These are phyloP conservation scores for Candida succiphila DNA, from an alignment of 805 yeast species.

Conservation along the genomic window DNA sequence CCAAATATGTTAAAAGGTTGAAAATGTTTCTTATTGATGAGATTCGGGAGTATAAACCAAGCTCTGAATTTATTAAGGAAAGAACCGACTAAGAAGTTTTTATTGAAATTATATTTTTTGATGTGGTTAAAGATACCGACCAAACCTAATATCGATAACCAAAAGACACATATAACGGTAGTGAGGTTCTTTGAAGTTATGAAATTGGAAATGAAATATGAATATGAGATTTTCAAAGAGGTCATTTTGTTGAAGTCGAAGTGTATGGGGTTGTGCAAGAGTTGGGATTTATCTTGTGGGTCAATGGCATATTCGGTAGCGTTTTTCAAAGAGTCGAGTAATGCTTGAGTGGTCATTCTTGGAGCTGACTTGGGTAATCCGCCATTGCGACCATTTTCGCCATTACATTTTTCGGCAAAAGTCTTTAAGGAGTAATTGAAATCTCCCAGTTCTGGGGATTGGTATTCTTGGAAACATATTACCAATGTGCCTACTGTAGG, in stretches of 20 bases:
- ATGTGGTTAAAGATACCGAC: slow-evolving; percentile 10
- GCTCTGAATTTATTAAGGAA: slow-evolving; percentile 9
- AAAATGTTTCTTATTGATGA: slow-evolving; percentile 10
- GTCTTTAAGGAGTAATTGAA: slow-evolving; percentile 1
- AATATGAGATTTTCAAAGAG: slow-evolving; percentile 8
- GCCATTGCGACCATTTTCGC: too few relatives aligned
- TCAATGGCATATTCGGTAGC: too few relatives aligned
- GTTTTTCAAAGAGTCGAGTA: too few relatives aligned
- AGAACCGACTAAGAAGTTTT: slow-evolving; percentile 3
- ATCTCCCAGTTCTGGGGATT: neutral
- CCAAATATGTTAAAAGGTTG: slow-evolving; percentile 14
- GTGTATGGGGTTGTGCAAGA: slow-evolving; percentile 9
- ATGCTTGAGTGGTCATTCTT: neutral
- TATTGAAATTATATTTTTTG: slow-evolving; percentile 5
- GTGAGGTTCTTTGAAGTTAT: slow-evolving; percentile 7
- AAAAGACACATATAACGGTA: slow-evolving; percentile 10
- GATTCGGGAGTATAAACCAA: slow-evolving; percentile 12
- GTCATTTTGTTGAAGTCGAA: slow-evolving; percentile 3
- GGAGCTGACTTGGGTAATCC: slow-evolving; percentile 2
- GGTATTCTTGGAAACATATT: slow-evolving; percentile 13
- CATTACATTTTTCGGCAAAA: slow-evolving; percentile 9
- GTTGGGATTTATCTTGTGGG: too few relatives aligned
- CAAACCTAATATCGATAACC: slow-evolving; percentile 9
- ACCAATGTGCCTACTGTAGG: slow-evolving; percentile 16
- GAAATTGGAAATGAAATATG: slow-evolving; percentile 12